Percentiles rank a stretch among this genome's conserved stretches.
These are phyloP conservation scores for Elasticomyces elasticus DNA, from an alignment of 495 filamentous ascomycete species.

Conservation along the genomic window DNA sequence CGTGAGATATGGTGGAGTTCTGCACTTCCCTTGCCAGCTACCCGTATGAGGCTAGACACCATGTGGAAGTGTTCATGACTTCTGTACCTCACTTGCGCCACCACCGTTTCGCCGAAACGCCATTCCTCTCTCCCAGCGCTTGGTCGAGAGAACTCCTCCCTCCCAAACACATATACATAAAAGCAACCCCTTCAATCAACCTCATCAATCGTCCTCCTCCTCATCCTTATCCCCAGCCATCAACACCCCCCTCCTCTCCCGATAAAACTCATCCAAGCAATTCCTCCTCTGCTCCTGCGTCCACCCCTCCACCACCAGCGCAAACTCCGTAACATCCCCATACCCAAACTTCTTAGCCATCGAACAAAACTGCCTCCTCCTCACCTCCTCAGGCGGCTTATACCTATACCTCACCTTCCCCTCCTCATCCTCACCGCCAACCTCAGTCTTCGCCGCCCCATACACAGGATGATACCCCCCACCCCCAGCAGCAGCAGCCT, in stretches of 20 bases:
- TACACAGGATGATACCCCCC: neutral
- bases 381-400: constrained; percentile 64
- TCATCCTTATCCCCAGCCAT: neutral
- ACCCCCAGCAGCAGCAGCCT: neutral
- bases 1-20: too few species aligned
- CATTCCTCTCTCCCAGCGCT: constrained; percentile 12
- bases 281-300: constrained; percentile 74
- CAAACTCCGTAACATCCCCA: constrained; percentile 70
- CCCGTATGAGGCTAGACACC: too few species aligned
- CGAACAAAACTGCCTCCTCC: constrained; percentile 75
- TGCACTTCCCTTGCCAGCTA: too few species aligned
- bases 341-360: constrained; percentile 80
- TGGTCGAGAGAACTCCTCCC: constrained; percentile 5
- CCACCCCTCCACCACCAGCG: constrained; percentile 86
- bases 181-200: neutral
- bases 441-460: constrained; percentile 7
- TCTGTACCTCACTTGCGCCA: too few species aligned
- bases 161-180: neutral
- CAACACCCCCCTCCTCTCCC: constrained; percentile 35
- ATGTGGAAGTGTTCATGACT: too few species aligned
- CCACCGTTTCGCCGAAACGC: too few species aligned
- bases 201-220: neutral
- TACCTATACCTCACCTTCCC: constrained; percentile 50
- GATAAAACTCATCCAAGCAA: constrained; percentile 76
- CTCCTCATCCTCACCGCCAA: constrained; percentile 13